Percentiles rank a stretch among this genome's conserved stretches.
phyloP scores from a whole-genome alignment of 2,329 filamentous ascomycete species.

The Coniochaeta pulveracea region DNA sequence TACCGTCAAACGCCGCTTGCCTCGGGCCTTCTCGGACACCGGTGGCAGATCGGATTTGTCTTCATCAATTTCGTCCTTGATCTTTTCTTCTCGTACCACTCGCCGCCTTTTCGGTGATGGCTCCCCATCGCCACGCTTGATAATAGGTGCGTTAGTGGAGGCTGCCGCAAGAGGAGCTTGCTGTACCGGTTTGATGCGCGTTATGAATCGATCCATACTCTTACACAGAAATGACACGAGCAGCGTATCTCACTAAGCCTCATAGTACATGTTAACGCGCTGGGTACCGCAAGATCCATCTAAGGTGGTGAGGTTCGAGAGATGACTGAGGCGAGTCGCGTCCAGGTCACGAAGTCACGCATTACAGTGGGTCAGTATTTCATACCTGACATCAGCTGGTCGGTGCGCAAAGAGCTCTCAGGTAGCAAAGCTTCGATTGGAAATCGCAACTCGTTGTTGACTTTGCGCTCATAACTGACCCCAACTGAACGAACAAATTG shows the following conservation, averaged over 20 bases:
- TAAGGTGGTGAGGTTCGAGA: too few relatives aligned
- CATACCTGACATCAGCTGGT: too few relatives aligned
- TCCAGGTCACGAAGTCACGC: conserved; percentile 2
- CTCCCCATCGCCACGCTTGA: conserved; percentile 9
- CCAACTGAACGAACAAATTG: too few relatives aligned
- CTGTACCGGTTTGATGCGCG: conserved; percentile 9
- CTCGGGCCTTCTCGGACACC: too few relatives aligned
- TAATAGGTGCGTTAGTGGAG: conserved; percentile 9
- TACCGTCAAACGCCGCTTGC: not conserved
- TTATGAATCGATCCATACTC: conserved; percentile 18
- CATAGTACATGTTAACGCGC: not conserved
- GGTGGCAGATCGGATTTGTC: conserved; percentile 1
- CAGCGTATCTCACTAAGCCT: not conserved
- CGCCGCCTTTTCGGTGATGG: conserved; percentile 21
- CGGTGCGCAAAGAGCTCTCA: too few relatives aligned
- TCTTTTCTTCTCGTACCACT: not conserved
- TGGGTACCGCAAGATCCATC: too few relatives aligned
- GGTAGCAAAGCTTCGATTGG: too few relatives aligned
- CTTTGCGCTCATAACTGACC: too few relatives aligned
- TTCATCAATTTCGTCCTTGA: not conserved
- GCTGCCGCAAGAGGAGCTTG: conserved; percentile 9
- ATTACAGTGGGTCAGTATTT: not conserved
- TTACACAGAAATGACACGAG: not conserved
- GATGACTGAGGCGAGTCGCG: not conserved
- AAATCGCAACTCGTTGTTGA: too few relatives aligned